phyloP scores from a whole-genome alignment of 2,329 filamentous ascomycete genomes.

The Hirsutella rhossiliensis region DNA sequence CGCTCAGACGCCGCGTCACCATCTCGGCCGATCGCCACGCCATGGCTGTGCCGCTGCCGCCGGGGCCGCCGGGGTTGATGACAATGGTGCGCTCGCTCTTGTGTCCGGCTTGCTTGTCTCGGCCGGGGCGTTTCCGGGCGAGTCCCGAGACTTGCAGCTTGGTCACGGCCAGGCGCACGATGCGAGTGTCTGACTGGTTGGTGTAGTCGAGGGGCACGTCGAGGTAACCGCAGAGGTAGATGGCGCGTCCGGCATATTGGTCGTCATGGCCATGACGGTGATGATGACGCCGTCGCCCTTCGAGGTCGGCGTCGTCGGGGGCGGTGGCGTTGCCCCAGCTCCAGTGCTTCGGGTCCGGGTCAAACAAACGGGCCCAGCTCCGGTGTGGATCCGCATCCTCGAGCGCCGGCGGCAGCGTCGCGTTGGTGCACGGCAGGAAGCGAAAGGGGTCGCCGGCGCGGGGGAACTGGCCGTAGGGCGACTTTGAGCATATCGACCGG shows the following conservation, averaged over 20 bases:
- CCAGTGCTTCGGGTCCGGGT: conserved; percentile 32
- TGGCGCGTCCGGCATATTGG: conserved; percentile 16
- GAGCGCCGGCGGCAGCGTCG: conserved; percentile 26
- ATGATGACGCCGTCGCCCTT: no score
- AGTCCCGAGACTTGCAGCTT: conserved; percentile 34
- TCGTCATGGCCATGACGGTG: conserved; percentile 8
- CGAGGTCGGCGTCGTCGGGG: neutral
- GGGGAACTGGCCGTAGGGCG: conserved; percentile 21
- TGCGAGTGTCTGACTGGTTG: conserved; percentile 29
- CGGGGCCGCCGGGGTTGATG: conserved; percentile 37
- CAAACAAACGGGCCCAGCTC: conserved; percentile 29
- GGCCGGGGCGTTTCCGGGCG: no score
- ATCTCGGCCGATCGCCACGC: conserved; percentile 24
- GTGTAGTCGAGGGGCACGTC: conserved; percentile 36
- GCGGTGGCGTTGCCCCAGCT: conserved; percentile 25
- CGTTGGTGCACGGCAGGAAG: conserved; percentile 33
- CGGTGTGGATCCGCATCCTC: conserved; percentile 22
- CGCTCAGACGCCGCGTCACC: conserved; percentile 28
- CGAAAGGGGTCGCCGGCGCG: conserved; percentile 29
- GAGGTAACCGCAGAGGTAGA: conserved; percentile 35
- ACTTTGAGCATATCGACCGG: neutral
- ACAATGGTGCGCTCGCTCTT: conserved; percentile 36
- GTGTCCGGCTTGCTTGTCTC: conserved; percentile 7
- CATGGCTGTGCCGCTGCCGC: conserved; percentile 32
- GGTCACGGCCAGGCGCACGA: conserved; percentile 33